Base-by-base conservation (phyloP, 768 basidiomycete species). In the Leucogyrophana mollusca region DNA sequence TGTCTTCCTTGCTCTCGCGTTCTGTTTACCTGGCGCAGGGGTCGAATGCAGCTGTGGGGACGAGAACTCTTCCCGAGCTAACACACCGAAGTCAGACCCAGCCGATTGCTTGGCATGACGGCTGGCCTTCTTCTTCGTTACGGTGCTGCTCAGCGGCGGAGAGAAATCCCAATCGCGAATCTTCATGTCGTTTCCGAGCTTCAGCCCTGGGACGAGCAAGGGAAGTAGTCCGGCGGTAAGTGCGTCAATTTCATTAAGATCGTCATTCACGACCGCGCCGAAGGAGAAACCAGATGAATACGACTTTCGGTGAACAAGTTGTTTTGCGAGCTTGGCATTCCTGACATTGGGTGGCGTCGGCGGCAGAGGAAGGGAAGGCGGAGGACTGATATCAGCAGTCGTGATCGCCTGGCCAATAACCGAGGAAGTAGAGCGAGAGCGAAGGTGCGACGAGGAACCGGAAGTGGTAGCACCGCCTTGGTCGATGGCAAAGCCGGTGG, bases 291-390 rank as follows among this genome's bases (percentile, higher is more conserved):
- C 81, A 34, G 81, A 82, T 0, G 82, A 83, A 51, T 77, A 77
- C 0, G 81, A 83, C 53, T 80, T 82, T 64, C 78, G 76, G 64
- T 85, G 83, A 3, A 69, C 64, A 21, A 80, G 70, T 20, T 52
- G 47, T 57, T 73, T 64, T 33, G 75, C 78, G n/a, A 73, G 73
- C 41, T 76, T 78, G 38, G 77, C 80, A 22, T 73, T 74, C 54
- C 76, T 72, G 39, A 85, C 76, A 47, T 73, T 83, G 1, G 83
- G 83, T 23, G 85, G 85, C n/a, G 85, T 89, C 2, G 86, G 85
- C 9, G 86, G 85, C 25, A 87, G 74, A 9, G 86, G 85, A 53
- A 79, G 77, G 1, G 80, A 71, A 4, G 86, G 85, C 23, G 86
- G 85, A 41, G 56, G 57, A 25, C 70, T 79, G 50, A 70, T 65